Percentiles rank a stretch among this genome's conserved stretches.
Conservation (phyloP, 768 basidiomycete species). For the Russula ochroleuca region DNA sequence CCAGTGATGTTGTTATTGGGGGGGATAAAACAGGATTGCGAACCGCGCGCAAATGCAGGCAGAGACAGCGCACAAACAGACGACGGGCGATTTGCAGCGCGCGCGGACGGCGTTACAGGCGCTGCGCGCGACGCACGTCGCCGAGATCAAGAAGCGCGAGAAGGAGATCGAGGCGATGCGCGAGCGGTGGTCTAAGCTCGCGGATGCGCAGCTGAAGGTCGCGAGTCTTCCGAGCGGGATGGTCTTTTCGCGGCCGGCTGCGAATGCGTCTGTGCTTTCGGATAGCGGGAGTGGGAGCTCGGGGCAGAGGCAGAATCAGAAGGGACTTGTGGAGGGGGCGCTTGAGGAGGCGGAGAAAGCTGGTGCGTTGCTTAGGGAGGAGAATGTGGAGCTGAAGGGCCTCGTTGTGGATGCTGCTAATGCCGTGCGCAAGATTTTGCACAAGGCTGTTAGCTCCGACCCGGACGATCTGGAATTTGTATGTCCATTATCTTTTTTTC, state of each 20-base stretch:
- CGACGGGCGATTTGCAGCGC: constrained; percentile 63
- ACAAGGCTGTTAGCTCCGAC: constrained; percentile 40
- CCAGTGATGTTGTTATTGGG: background rate
- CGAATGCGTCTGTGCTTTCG: constrained; percentile 45
- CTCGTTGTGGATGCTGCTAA: constrained; percentile 61
- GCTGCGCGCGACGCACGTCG: constrained; percentile 60
- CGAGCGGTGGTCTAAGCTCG: constrained; percentile 70
- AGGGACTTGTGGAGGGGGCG: constrained; percentile 58
- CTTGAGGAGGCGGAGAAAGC: constrained; percentile 71
- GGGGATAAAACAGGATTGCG: constrained; percentile 38
- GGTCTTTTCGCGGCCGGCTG: constrained; percentile 44
- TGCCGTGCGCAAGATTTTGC: constrained; percentile 53
- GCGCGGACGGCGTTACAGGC: constrained; percentile 65
- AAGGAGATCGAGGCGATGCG: constrained; percentile 70
- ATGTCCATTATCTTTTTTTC: constrained; percentile 29
- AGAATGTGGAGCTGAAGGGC: constrained; percentile 58
- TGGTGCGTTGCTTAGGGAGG: constrained; percentile 54
- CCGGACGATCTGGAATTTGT: constrained; percentile 49
- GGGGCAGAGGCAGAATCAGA: constrained; percentile 38
- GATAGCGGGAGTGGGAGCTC: constrained; percentile 33
- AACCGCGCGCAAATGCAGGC: constrained; percentile 52
- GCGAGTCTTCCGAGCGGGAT: constrained; percentile 35
- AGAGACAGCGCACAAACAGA: constrained; percentile 67
- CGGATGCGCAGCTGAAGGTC: constrained; percentile 63
- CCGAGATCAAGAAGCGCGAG: constrained; percentile 77